These are phyloP conservation scores for Cunninghamia lanceolata DNA, from an alignment of 75 land plant species.

Conservation along the genomic window DNA sequence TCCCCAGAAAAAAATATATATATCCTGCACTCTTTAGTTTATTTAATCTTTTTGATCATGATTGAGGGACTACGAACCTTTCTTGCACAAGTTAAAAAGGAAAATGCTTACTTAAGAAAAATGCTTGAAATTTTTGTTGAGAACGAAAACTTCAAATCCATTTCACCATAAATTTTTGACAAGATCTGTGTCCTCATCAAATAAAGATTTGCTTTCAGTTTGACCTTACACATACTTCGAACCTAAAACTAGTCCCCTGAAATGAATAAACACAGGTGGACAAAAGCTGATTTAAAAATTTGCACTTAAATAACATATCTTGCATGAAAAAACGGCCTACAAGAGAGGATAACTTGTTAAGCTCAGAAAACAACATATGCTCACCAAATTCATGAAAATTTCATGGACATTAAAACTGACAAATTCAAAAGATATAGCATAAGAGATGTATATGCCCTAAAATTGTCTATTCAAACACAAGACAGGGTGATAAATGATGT, in stretches of 20 bases:
- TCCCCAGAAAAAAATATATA: too few relatives aligned
- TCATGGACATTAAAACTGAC: background rate
- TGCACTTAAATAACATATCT: background rate
- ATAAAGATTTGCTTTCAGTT: background rate
- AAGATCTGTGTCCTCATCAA: background rate
- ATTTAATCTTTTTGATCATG: background rate
- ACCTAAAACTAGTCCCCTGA: background rate
- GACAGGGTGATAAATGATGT: background rate
- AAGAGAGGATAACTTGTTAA: background rate
- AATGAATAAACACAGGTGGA: background rate
- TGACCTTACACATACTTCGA: background rate
- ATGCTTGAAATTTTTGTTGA: background rate
- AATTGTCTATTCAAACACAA: background rate
- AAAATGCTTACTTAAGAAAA: background rate
- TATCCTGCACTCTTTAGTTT: too few relatives aligned
- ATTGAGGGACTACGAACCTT: background rate
- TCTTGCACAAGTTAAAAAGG: background rate
- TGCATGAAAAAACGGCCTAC: background rate
- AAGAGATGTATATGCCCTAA: background rate
- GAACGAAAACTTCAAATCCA: background rate
- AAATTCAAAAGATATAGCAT: background rate
- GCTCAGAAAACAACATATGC: background rate
- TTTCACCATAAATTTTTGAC: too few relatives aligned
- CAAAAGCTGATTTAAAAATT: background rate
- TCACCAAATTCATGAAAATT: background rate